Conservation (phyloP, 306 rosid genomes). For the Trichosanthes truncata region DNA sequence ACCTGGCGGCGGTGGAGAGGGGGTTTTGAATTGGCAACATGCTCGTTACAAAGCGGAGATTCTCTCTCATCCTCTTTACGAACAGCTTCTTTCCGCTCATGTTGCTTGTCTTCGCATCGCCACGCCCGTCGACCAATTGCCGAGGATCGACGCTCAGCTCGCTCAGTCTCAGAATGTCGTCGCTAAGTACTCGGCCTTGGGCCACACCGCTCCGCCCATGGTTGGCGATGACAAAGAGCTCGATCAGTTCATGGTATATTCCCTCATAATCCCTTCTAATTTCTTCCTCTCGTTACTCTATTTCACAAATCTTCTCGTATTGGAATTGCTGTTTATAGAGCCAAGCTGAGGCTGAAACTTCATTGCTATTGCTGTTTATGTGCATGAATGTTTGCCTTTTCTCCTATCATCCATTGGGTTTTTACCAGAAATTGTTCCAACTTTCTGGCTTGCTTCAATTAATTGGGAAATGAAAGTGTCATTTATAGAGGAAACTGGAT, state of each 20-base stretch:
- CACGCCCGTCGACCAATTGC: constrained; percentile 94
- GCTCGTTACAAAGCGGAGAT: constrained; percentile 76
- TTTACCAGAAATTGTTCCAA: neutral
- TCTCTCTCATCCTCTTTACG: constrained; percentile 75
- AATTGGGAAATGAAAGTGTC: neutral
- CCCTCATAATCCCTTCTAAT: neutral
- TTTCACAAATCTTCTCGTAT: neutral
- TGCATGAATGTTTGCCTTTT: neutral
- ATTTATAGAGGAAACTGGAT: neutral
- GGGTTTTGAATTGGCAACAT: constrained; percentile 72
- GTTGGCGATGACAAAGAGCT: constrained; percentile 76
- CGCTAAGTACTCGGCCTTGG: constrained; percentile 71
- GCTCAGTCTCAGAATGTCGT: constrained; percentile 91
- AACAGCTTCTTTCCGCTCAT: constrained; percentile 83
- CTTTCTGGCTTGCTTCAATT: neutral
- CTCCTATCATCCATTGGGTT: neutral
- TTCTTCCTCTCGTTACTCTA: neutral
- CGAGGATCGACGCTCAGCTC: constrained; percentile 91
- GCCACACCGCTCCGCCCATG: constrained; percentile 37
- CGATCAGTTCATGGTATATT: constrained; percentile 83
- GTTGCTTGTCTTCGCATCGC: constrained; percentile 94
- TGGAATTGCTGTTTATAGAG: neutral
- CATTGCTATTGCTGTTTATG: neutral
- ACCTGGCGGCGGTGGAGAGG: constrained; percentile 29
- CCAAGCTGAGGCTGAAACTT: neutral